Base-by-base conservation (phyloP, 2,329 filamentous ascomycete genomes). In the Alternaria viburni region DNA sequence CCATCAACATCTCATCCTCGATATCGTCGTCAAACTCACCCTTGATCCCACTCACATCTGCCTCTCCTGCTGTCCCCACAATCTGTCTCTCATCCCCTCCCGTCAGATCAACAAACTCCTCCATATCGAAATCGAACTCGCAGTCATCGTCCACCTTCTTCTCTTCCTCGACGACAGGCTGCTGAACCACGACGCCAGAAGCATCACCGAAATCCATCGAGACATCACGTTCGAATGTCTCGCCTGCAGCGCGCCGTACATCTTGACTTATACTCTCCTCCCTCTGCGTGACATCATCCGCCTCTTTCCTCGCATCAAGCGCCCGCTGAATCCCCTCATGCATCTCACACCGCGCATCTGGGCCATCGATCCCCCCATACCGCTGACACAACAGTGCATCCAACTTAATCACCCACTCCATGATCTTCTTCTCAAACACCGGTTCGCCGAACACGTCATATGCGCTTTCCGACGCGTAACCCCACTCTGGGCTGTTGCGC, bases 1-100 rank as follows among this genome's bases (percentile, higher is more conserved):
- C 72, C 70, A 74, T 64, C 61, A 75, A 56, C 73, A 74, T 75
- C 4, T 74, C 73, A 30, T 75, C 73, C 3, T 71, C 71, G 4
- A 69, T 50, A n/a, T 54, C 64, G 15, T 66, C 62, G 3, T 49
- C 57, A 41, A 49, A 65, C 6, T 62, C 57, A 13, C 58, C 56
- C 3, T 50, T 21, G 3, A 13, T 36, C 4, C 30, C 30, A 36
- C 30, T 36, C 32, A n/a, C 32, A 36, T n/a, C 32, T 5, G 7
- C 32, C 32, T n/a, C 32, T n/a, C 32, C 32, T 3, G 32, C 32
- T 60, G 43, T 26, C 58, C 9, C 26, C 55, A 54, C 5, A 41
- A 26, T 25, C 57, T 61, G 49, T 47, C 57, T 64, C 36, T 54
- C 51, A 13, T 28, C 19, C 25, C 25, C 46, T 32, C 13, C n/a